Evolutionary conservation across 78 protist genomes (phyloP), one percentile per base, ranked within the genome.

Genomic region (Chrysochromulina parva): DNA sequence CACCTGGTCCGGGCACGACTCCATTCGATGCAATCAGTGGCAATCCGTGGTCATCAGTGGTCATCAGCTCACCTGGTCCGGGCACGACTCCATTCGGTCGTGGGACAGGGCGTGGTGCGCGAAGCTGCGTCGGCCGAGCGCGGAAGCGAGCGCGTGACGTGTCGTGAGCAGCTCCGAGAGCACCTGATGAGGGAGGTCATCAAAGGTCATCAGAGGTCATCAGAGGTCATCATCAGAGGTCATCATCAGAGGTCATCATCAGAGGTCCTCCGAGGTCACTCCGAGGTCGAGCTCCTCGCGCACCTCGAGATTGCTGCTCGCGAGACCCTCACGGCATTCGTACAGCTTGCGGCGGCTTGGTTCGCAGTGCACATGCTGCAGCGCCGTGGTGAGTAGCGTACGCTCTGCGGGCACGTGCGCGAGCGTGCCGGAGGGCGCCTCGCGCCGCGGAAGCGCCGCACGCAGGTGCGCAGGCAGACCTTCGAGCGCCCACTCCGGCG

Each of bases 21-120:
- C n/a, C n/a, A n/a, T n/a, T n/a, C n/a, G n/a, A n/a, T n/a, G n/a
- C n/a, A n/a, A n/a, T n/a, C n/a, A n/a, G n/a, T n/a, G n/a, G n/a
- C n/a, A n/a, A n/a, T n/a, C n/a, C n/a, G n/a, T n/a, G n/a, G n/a
- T n/a, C n/a, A n/a, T n/a, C n/a, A n/a, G n/a, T n/a, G n/a, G n/a
- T n/a, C n/a, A n/a, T n/a, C n/a, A n/a, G n/a, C n/a, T n/a, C 24
- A 90, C 71, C 17, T 57, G 17, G 13, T 47, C 88, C 10, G 88
- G 76, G 10, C 4, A 3, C 10, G 54, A 48, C 14, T 82, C 92
- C 92, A 90, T 90, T 20, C 88, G 73, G 38, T 38, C 82, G 55
- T 76, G 69, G 14, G 20, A 5, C 38, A 90, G 28, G 54, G 76
- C 88, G 54, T 54, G 22, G 81, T 90, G 81, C 54, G 89, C 92